Conservation (phyloP, 495 filamentous ascomycete species). For the Filosporella fistucella region DNA sequence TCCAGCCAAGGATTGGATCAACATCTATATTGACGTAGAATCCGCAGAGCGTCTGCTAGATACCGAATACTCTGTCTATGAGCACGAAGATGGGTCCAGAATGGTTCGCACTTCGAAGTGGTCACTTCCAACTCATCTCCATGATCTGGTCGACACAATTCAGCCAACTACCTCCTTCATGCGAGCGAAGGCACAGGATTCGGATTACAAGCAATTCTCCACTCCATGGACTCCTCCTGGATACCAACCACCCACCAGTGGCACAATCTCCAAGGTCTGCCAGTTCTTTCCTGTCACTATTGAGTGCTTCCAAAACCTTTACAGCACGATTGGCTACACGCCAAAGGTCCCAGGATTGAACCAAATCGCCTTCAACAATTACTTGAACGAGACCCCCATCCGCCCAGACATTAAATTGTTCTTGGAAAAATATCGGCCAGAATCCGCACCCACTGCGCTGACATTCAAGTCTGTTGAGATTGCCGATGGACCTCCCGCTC, state of each 20-base stretch:
- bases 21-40: constrained; percentile 44
- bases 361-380: constrained; percentile 64
- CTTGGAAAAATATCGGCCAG: constrained; percentile 44
- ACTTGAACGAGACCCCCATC: constrained; percentile 60
- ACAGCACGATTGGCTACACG: constrained; percentile 46
- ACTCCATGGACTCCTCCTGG: constrained; percentile 8
- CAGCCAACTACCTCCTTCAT: constrained; percentile 66
- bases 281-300: constrained; percentile 29
- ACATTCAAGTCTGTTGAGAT: constrained; percentile 62
- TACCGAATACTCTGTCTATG: constrained; percentile 54
- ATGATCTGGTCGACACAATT: constrained; percentile 55
- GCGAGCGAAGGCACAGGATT: constrained; percentile 22
- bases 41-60: constrained; percentile 53
- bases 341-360: constrained; percentile 27
- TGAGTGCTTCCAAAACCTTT: constrained; percentile 49
- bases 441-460: constrained; percentile 34
- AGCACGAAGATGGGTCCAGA: constrained; percentile 35
- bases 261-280: constrained; percentile 13
- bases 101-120: constrained; percentile 37
- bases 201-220: constrained; percentile 10
- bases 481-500: constrained; percentile 57
- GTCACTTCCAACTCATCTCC: constrained; percentile 49
- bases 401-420: constrained; percentile 53
- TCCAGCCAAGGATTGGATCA: constrained; percentile 42
- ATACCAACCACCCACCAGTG: constrained; percentile 12